phyloP scores from a whole-genome alignment of 768 basidiomycete species.

The Serendipita sp. region DNA sequence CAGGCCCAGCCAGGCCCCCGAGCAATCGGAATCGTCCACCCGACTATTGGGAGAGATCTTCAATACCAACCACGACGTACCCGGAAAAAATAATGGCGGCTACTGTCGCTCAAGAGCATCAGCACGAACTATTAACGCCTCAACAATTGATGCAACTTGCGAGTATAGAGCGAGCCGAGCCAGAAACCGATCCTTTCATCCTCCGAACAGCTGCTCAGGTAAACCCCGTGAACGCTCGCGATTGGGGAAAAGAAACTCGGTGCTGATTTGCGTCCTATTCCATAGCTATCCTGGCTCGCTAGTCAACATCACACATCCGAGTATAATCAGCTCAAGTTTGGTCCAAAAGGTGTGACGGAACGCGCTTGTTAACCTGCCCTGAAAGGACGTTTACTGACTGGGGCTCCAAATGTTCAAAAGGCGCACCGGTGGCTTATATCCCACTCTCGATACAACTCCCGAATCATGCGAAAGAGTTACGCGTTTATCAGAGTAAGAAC shows the following conservation, averaged over 20 bases:
- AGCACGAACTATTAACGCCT: not conserved
- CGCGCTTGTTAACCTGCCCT: not conserved
- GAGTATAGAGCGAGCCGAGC: constrained; percentile 1
- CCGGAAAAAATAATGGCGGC: not conserved
- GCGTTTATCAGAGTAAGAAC: constrained; percentile 31
- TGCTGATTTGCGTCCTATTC: not conserved
- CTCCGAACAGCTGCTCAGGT: not conserved
- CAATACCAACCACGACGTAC: too few relatives aligned
- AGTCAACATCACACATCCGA: constrained; percentile 62
- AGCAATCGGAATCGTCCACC: too few relatives aligned
- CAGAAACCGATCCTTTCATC: not conserved
- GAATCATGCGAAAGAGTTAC: constrained; percentile 36
- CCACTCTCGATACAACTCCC: constrained; percentile 52
- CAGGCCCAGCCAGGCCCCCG: too few relatives aligned
- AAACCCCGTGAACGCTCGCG: not conserved
- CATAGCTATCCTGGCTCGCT: constrained; percentile 38
- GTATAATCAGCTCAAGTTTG: constrained; percentile 55
- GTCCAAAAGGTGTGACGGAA: constrained; percentile 21
- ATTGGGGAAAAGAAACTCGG: not conserved
- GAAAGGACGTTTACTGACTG: not conserved
- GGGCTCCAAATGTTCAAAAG: constrained; percentile 19
- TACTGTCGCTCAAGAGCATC: not conserved
- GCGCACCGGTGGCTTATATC: constrained; percentile 38
- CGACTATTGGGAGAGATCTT: too few relatives aligned
- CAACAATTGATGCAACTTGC: constrained; percentile 2